Conservation (phyloP, 2,329 filamentous ascomycete species). For the Fusarium sacchari region DNA sequence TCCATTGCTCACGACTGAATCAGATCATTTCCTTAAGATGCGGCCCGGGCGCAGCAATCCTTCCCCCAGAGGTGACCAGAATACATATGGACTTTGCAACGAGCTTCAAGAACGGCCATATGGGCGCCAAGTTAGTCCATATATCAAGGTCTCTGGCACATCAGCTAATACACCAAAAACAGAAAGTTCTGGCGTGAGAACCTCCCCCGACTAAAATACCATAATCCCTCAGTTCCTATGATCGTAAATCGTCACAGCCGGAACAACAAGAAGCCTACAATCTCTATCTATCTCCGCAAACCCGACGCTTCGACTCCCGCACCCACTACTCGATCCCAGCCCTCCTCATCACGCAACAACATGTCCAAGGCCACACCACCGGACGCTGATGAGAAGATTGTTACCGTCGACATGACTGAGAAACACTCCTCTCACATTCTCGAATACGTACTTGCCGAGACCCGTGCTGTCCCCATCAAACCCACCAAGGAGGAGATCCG, state of each 20-base stretch:
- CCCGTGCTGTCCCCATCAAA: slow-evolving; percentile 66
- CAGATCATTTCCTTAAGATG: slow-evolving; percentile 80
- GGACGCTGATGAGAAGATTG: slow-evolving; percentile 58
- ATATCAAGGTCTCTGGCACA: slow-evolving; percentile 9
- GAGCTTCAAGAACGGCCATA: slow-evolving; percentile 72
- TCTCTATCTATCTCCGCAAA: slow-evolving; percentile 73
- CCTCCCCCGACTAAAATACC: slow-evolving; percentile 89
- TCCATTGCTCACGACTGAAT: slow-evolving; percentile 41
- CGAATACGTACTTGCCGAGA: slow-evolving; percentile 68
- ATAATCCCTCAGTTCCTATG: slow-evolving; percentile 89
- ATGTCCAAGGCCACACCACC: slow-evolving; percentile 61
- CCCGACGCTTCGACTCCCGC: slow-evolving; percentile 39
- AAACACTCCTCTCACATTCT: slow-evolving; percentile 71
- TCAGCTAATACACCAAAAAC: slow-evolving; percentile 15
- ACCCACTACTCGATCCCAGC: slow-evolving; percentile 50
- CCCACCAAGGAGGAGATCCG: slow-evolving; percentile 68
- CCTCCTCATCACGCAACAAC: slow-evolving; percentile 59
- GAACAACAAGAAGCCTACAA: slow-evolving; percentile 64
- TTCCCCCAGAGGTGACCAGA: slow-evolving; percentile 79
- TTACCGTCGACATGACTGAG: slow-evolving; percentile 72
- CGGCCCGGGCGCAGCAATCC: slow-evolving; percentile 83
- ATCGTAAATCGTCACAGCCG: slow-evolving; percentile 76
- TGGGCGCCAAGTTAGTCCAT: slow-evolving; percentile 72
- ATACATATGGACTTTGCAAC: slow-evolving; percentile 79
- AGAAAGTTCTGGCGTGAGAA: slow-evolving; percentile 91